Conservation (phyloP, 495 filamentous ascomycete species). For the Penicillium atrosanguineum region DNA sequence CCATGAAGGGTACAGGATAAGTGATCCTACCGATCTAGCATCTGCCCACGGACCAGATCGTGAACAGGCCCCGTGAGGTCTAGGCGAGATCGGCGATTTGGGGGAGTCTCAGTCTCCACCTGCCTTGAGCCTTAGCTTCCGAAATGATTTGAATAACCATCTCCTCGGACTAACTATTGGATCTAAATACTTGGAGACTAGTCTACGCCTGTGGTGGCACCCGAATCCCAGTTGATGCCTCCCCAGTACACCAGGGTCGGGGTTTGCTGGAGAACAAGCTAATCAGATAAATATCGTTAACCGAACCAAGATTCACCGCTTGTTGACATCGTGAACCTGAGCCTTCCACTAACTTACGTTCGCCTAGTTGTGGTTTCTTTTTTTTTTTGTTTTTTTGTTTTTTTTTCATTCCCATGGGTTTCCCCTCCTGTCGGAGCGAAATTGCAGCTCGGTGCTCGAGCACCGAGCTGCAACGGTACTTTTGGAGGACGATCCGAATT, state of each 20-base stretch:
- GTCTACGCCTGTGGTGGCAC: conserved; percentile 12
- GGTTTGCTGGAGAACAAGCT: background rate
- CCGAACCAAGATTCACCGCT: conserved; percentile 24
- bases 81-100: conserved; percentile 26
- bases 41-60: conserved; percentile 30
- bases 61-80: conserved; percentile 14
- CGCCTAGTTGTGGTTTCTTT: too few species aligned
- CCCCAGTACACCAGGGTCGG: conserved; percentile 2
- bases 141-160: conserved; percentile 10
- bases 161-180: background rate
- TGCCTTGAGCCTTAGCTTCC: background rate
- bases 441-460: conserved; percentile 4
- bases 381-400: too few species aligned
- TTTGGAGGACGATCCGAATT: conserved; percentile 21
- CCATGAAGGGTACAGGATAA: background rate
- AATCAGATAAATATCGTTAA: conserved; percentile 26
- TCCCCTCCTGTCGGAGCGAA: background rate
- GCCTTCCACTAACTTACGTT: background rate
- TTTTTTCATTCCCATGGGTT: conserved; percentile 4
- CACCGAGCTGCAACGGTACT: conserved; percentile 9
- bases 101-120: conserved; percentile 26
- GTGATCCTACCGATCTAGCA: conserved; percentile 22
- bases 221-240: conserved; percentile 4
- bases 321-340: conserved; percentile 10
- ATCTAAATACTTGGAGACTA: background rate